Evolutionary conservation across 73 alveolate genomes (phyloP).

Genomic region (Paramecium pentaurelia): DNA sequence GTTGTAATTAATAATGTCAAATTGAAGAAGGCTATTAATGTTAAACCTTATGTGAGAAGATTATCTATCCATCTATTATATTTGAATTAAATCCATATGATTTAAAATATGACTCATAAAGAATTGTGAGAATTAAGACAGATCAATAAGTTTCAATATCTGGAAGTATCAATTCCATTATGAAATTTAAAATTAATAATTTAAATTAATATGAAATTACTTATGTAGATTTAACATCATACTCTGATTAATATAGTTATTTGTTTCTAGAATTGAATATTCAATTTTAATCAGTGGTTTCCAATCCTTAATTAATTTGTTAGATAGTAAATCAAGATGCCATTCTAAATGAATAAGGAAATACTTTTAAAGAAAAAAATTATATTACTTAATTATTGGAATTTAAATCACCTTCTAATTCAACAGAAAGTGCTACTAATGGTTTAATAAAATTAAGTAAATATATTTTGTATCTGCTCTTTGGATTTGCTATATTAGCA

Average conservation of each 20-base stretch:
- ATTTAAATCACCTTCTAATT: neutral
- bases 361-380: neutral
- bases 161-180: neutral
- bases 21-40: slow-evolving; percentile 6
- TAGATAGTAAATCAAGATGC: neutral
- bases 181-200: neutral
- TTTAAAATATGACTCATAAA: neutral
- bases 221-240: neutral
- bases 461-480: neutral
- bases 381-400: neutral
- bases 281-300: neutral
- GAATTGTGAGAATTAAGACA: neutral
- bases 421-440: neutral
- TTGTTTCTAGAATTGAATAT: neutral
- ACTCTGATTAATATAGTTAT: neutral
- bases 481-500: slow-evolving; percentile 27
- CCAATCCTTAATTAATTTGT: neutral
- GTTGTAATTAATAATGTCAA: neutral
- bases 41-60: neutral
- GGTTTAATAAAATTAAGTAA: neutral
- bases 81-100: neutral
- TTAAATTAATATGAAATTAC: neutral
- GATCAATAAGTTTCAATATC: neutral
- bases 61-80: neutral
- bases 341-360: neutral